Base-by-base conservation (phyloP, 2,329 filamentous ascomycete genomes). In the Colletotrichum melonis region DNA sequence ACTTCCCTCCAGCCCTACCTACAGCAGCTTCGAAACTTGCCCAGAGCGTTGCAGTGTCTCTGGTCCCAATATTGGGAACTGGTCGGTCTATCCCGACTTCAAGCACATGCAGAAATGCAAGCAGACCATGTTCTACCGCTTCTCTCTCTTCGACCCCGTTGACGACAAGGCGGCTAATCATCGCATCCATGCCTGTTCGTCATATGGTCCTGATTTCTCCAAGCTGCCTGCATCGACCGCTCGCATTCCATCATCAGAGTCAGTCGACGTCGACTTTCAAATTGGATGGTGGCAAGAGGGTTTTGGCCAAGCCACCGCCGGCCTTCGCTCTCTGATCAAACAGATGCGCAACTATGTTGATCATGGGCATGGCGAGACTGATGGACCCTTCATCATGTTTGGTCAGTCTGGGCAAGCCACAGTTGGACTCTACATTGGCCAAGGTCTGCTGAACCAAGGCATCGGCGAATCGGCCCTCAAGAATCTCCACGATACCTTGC, bases 351-450 rank as follows among this genome's bases (percentile, higher is more conserved):
- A 76, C 65, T 82, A 81, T 68, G 64, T 79, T 16, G 66, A 76
- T 4, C 63, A 75, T 52, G 79, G 79, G 30, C 73, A 80, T 57
- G 76, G 73, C 26, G 16, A 70, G 28, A 28, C 69, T 3, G 75
- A 77, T 35, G 58, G 64, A 24, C 73, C 79, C 8, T 75, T 78
- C 54, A 78, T 81, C 32, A 67, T 83, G 26, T 83, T 78, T 74
- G 80, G 76, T 7, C 78, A 77, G 71, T 79, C 76, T 59, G 78
- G 76, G 3, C 76, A 77, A 54, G 78, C 78, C 49, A 78, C 78
- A 14, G 68, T 81, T 26, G 81, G 83, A 58, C 46, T 84, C 56
- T 84, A 84, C 68, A 79, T 84, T n/a, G 82, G 83, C 73, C 77
- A 76, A 57, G 78, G 74, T 66, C 72, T 82, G 57, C 77, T 77